phyloP scores from a whole-genome alignment of 495 filamentous ascomycete species.

The Trichoderma orchidacearum region DNA sequence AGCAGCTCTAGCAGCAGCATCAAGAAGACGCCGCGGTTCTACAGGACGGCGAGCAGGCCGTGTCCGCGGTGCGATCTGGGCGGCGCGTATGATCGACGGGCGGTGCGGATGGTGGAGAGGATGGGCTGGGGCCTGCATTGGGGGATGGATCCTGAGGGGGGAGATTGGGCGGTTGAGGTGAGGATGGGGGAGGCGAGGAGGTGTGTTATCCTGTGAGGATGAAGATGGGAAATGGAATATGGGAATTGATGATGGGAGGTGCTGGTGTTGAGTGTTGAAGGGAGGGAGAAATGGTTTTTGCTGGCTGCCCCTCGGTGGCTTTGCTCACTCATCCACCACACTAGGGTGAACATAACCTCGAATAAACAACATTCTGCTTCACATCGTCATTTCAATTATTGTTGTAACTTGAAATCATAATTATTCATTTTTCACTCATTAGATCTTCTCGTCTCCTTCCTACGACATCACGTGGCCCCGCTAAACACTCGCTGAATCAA shows the following conservation, averaged over 20 bases:
- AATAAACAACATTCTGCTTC: too few relatives aligned
- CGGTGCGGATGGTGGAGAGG: slow-evolving; percentile 16
- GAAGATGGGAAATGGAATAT: slow-evolving; percentile 9
- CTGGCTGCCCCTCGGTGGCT: too few relatives aligned
- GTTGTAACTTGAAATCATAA: background rate
- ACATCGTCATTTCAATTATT: too few relatives aligned
- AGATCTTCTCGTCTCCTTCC: background rate
- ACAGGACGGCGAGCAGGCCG: slow-evolving; percentile 1
- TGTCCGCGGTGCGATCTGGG: slow-evolving; percentile 15
- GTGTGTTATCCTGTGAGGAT: slow-evolving; percentile 21
- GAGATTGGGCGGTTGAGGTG: slow-evolving; percentile 9
- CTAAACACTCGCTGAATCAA: background rate
- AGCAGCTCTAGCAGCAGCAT: background rate
- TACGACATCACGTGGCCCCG: slow-evolving; percentile 11
- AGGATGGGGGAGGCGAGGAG: slow-evolving; percentile 4
- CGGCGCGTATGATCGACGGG: slow-evolving; percentile 21
- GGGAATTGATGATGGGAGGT: slow-evolving; percentile 1
- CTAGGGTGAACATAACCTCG: too few relatives aligned
- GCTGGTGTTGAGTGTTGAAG: slow-evolving; percentile 19
- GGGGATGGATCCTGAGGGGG: slow-evolving; percentile 20
- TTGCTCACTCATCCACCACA: too few relatives aligned
- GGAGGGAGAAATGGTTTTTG: background rate
- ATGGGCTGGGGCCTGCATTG: slow-evolving; percentile 16
- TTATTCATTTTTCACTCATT: background rate
- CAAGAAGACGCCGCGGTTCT: background rate